phyloP scores from a whole-genome alignment of 495 filamentous ascomycete genomes.

The Penicillium lagena region DNA sequence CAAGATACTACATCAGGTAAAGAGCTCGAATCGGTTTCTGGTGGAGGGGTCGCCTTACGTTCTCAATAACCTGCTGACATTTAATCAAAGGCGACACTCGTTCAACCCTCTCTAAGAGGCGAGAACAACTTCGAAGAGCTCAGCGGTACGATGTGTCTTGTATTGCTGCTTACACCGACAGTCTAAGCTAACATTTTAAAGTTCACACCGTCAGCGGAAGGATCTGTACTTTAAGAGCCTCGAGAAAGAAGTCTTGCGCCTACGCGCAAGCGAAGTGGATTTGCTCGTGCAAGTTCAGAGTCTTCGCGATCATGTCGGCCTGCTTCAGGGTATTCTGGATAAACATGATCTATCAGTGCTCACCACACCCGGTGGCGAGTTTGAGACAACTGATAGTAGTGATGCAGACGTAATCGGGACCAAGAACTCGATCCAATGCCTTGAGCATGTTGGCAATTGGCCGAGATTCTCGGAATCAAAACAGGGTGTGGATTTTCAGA shows the following conservation, averaged over 20 bases:
- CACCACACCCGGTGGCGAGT: too few relatives aligned
- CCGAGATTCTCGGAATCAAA: too few relatives aligned
- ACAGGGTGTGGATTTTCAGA: too few relatives aligned
- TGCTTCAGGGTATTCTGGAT: too few relatives aligned
- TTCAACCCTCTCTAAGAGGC: background rate
- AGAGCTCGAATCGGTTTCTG: background rate
- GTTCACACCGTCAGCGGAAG: constrained; percentile 34
- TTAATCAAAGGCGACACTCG: too few relatives aligned
- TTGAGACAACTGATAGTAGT: too few relatives aligned
- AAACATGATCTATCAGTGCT: too few relatives aligned
- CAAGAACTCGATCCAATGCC: too few relatives aligned
- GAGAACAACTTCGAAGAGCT: constrained; percentile 18
- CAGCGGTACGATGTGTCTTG: constrained; percentile 8
- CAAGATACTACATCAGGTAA: background rate
- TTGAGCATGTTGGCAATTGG: too few relatives aligned
- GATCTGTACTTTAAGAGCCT: constrained; percentile 31
- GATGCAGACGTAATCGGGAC: too few relatives aligned
- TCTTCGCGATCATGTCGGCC: constrained; percentile 1
- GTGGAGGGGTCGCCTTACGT: background rate
- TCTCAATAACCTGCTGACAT: background rate
- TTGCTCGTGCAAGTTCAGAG: constrained; percentile 16
- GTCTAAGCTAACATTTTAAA: background rate
- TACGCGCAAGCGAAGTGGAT: constrained; percentile 21
- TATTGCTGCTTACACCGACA: too few relatives aligned
- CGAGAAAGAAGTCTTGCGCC: constrained; percentile 26